Conservation (phyloP, 805 yeast species). For the Metschnikowia cubensis region DNA sequence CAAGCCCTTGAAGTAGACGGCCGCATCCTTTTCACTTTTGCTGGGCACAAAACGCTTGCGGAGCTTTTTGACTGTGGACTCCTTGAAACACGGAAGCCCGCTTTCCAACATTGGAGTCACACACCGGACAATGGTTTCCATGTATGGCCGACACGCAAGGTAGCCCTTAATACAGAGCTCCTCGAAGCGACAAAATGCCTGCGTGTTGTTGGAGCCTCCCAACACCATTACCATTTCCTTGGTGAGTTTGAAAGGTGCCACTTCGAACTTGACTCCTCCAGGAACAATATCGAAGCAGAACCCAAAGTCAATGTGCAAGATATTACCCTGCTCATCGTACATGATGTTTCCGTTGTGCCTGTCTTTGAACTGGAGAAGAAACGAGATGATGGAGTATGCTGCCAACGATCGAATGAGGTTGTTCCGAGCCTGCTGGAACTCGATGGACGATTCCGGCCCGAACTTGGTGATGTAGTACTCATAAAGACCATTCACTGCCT, state of each 20-base stretch:
- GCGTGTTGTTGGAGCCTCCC: constrained; percentile 87
- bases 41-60: constrained; percentile 74
- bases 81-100: constrained; percentile 95
- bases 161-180: constrained; percentile 92
- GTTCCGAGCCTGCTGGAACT: constrained; percentile 86
- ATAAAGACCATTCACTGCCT: constrained; percentile 94
- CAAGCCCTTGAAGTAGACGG: constrained; percentile 67
- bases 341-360: constrained; percentile 97
- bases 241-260: constrained; percentile 95
- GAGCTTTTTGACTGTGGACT: constrained; percentile 75
- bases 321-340: constrained; percentile 93
- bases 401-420: constrained; percentile 93
- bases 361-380: constrained; percentile 89
- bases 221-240: constrained; percentile 93
- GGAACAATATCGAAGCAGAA: constrained; percentile 98
- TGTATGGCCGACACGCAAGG: constrained; percentile 81
- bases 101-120: constrained; percentile 91
- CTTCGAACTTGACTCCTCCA: constrained; percentile 97
- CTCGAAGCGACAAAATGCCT: constrained; percentile 89
- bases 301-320: constrained; percentile 95
- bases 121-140: constrained; percentile 78
- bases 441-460: constrained; percentile 90
- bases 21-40: constrained; percentile 82
- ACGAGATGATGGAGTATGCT: constrained; percentile 89
- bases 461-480: constrained; percentile 89